phyloP scores from a whole-genome alignment of 805 yeast genomes.

The Candida gorgasii region DNA sequence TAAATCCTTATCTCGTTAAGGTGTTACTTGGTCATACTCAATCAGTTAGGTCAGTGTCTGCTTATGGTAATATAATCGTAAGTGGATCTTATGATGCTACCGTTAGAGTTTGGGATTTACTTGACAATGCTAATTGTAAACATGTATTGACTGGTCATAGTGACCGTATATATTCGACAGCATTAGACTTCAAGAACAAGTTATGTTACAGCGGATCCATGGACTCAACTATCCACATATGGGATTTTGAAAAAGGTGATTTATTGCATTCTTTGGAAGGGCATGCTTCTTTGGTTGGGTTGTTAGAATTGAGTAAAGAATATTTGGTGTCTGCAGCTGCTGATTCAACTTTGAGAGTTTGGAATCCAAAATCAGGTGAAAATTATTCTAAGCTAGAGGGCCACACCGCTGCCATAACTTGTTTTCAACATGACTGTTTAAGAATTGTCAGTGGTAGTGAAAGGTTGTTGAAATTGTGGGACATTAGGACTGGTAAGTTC shows the following conservation, averaged over 20 bases:
- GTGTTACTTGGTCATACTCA: constrained; percentile 55
- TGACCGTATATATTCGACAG: constrained; percentile 86
- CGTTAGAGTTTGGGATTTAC: constrained; percentile 88
- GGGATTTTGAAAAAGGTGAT: constrained; percentile 83
- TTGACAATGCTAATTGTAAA: constrained; percentile 65
- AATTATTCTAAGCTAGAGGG: constrained; percentile 73
- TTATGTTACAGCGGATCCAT: constrained; percentile 89
- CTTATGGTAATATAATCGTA: constrained; percentile 77
- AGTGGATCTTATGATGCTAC: constrained; percentile 91
- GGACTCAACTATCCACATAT: constrained; percentile 84
- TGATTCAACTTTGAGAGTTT: constrained; percentile 84
- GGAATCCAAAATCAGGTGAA: constrained; percentile 83
- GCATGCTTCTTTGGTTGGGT: constrained; percentile 87
- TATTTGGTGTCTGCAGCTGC: constrained; percentile 93
- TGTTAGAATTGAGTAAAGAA: constrained; percentile 73
- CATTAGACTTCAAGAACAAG: constrained; percentile 71
- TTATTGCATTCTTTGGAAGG: constrained; percentile 74
- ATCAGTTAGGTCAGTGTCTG: constrained; percentile 80
- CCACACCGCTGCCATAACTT: constrained; percentile 84
- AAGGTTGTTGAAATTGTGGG: constrained; percentile 85
- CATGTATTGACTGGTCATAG: constrained; percentile 80
- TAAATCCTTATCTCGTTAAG: constrained; percentile 66
- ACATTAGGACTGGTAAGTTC: constrained; percentile 72
- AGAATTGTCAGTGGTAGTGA: constrained; percentile 88
- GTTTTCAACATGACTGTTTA: constrained; percentile 86